Evolutionary conservation across 108 stramenopile species (phyloP).

Genomic region (Cyclotella choctawhatcheeana): DNA sequence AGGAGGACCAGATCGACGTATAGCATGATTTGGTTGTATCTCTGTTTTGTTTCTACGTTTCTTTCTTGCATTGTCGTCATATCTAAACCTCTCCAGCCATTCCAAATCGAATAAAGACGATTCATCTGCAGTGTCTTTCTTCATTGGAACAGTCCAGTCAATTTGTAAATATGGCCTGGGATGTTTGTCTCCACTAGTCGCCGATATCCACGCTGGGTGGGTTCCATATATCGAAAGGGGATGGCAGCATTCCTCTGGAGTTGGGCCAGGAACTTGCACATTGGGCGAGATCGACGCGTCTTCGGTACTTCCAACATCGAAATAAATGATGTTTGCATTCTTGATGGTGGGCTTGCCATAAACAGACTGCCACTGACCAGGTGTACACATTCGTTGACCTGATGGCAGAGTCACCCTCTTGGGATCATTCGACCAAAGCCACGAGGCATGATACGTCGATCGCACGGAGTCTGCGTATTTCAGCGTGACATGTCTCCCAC

Average conservation of each 20-base stretch:
- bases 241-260: constrained; percentile 40
- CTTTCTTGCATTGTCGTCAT: constrained; percentile 36
- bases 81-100: constrained; percentile 56
- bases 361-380: constrained; percentile 44
- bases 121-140: constrained; percentile 1
- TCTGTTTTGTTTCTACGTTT: constrained; percentile 27
- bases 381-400: constrained; percentile 62
- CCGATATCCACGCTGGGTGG: constrained; percentile 28
- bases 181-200: constrained; percentile 4
- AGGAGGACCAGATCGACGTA: constrained; percentile 17
- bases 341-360: constrained; percentile 15
- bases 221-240: constrained; percentile 41
- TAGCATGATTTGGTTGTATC: constrained; percentile 36
- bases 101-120: constrained; percentile 59
- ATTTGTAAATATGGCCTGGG: constrained; percentile 36
- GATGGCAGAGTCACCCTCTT: constrained; percentile 56
- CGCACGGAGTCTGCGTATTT: neutral
- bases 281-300: neutral
- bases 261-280: constrained; percentile 36
- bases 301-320: constrained; percentile 5
- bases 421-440: constrained; percentile 83
- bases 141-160: constrained; percentile 32
- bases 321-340: constrained; percentile 38
- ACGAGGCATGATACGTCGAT: constrained; percentile 61
- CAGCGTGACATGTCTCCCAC: constrained; percentile 5